phyloP scores from a whole-genome alignment of 805 yeast species.

The Ogataea degrootiae region DNA sequence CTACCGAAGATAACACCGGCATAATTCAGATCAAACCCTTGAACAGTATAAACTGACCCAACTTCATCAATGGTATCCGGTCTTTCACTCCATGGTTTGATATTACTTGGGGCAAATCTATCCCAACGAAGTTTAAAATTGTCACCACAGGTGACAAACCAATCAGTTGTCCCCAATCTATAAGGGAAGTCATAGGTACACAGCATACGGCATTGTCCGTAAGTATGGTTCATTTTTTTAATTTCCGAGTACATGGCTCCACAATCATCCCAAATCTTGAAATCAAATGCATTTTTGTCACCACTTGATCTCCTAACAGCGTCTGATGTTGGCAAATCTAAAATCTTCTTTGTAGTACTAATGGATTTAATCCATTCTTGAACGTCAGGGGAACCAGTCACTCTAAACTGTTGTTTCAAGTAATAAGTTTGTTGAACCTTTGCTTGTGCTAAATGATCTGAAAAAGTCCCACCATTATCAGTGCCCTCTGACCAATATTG shows the following conservation, averaged over 20 bases:
- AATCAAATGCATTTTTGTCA: conserved; percentile 18
- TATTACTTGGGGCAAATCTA: conserved; percentile 36
- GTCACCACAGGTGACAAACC: conserved; percentile 40
- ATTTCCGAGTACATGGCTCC: conserved; percentile 36
- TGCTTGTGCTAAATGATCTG: conserved; percentile 6
- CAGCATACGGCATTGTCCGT: conserved; percentile 39
- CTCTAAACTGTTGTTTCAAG: conserved; percentile 38
- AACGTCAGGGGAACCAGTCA: conserved; percentile 35
- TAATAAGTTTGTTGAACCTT: conserved; percentile 16
- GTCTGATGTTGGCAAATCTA: conserved; percentile 29
- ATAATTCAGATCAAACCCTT: conserved; percentile 44
- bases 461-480: conserved; percentile 34
- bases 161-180: conserved; percentile 40
- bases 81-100: conserved; percentile 43
- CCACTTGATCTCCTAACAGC: conserved; percentile 3
- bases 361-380: conserved; percentile 36
- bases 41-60: conserved; percentile 44
- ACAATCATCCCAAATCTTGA: conserved; percentile 36
- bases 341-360: conserved; percentile 31
- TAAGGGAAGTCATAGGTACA: conserved; percentile 45
- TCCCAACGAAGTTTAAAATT: conserved; percentile 42
- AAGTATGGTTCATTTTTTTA: conserved; percentile 24
- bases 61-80: conserved; percentile 42
- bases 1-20: conserved; percentile 44
- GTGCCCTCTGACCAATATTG: conserved; percentile 35